These are phyloP conservation scores for Glonium stellatum DNA, from an alignment of 495 filamentous ascomycete genomes.

Conservation along the genomic window DNA sequence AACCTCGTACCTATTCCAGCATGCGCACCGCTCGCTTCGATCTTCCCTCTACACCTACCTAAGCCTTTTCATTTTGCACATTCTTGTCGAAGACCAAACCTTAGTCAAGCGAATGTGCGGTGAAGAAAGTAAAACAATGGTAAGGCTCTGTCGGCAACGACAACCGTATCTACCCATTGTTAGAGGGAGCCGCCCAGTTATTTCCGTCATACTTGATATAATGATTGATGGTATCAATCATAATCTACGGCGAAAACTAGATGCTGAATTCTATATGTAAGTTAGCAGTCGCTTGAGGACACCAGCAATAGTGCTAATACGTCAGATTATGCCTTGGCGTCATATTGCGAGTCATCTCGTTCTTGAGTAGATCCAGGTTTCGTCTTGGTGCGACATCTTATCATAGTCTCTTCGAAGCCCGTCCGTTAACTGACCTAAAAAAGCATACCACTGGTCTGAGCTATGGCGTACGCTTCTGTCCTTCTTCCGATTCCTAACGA, in stretches of 20 bases:
- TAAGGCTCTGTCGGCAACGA: slow-evolving; percentile 84
- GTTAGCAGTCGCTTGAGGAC: background rate
- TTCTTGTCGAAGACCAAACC: slow-evolving; percentile 78
- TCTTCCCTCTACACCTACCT: slow-evolving; percentile 75
- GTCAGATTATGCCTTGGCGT: slow-evolving; percentile 58
- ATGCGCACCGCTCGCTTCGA: slow-evolving; percentile 76
- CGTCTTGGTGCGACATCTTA: slow-evolving; percentile 27
- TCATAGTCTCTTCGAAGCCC: background rate
- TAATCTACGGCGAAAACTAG: slow-evolving; percentile 78
- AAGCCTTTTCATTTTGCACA: slow-evolving; percentile 73
- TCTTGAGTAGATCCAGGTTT: slow-evolving; percentile 64
- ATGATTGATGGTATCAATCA: slow-evolving; percentile 89
- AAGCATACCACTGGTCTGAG: slow-evolving; percentile 86
- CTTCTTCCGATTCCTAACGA: slow-evolving; percentile 83
- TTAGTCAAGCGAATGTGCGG: slow-evolving; percentile 80
- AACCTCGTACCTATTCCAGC: slow-evolving; percentile 86
- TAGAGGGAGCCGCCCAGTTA: slow-evolving; percentile 60
- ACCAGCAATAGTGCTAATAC: slow-evolving; percentile 8
- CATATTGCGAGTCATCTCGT: slow-evolving; percentile 71
- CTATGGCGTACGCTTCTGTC: slow-evolving; percentile 86
- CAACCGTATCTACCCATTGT: slow-evolving; percentile 80
- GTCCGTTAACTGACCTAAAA: too few relatives aligned
- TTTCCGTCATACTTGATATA: slow-evolving; percentile 71
- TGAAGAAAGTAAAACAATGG: slow-evolving; percentile 65
- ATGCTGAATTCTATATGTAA: slow-evolving; percentile 74